Base-by-base conservation (phyloP, 202 grass and related monocot species). In the Brachypodium distachyon region DNA sequence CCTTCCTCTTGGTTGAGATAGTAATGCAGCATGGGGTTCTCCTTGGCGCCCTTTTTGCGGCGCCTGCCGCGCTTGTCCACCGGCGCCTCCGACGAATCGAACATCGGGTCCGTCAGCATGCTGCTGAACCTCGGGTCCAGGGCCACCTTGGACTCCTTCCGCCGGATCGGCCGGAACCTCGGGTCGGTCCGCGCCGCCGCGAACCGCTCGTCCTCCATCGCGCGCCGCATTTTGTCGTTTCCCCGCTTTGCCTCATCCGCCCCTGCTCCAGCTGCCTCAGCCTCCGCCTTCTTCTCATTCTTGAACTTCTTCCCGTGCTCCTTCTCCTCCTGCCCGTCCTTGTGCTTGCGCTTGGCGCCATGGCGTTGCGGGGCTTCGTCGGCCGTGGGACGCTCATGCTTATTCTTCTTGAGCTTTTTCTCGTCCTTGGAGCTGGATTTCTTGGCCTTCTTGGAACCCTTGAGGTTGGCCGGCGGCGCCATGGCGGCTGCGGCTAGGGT, bases 111-210 rank as follows among this genome's bases (percentile, higher is more conserved):
- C 2, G 81, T 86, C 67, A 92, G 66, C 52, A 98, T 94, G 67
- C 88, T 77, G 52, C 80, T 67, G 59, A 98, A 98, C 81, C 91
- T 90, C 43, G 89, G 82, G 41, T 98, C 93, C 44, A 97, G 70
- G 28, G 49, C 82, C 36, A 93, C 87, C 84, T 93, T 97, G 2
- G 80, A 66, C 72, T 93, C 88, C 70, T 84, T 89, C 82, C 53
- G 83, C 76, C 82, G 87, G 91, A 97, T 94, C 46, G 82, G 64
- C 31, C 85, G 83, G 79, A 94, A 97, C 63, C 80, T 64, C 62
- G 91, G 91, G 63, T 94, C 94, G 27, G 64, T 83, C 41, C 88
- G 82, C 75, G 80, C 78, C 34, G 86, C 71, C 70, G 77, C 39
- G 83, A 91, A 97, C 36, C 94, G 64, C 87, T 89, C 62, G 70